Percentiles rank a stretch among this genome's conserved stretches.
Evolutionary conservation across 2,329 filamentous ascomycete species (phyloP).

Genomic region (Ophiocordyceps camponoti-leonardi): DNA sequence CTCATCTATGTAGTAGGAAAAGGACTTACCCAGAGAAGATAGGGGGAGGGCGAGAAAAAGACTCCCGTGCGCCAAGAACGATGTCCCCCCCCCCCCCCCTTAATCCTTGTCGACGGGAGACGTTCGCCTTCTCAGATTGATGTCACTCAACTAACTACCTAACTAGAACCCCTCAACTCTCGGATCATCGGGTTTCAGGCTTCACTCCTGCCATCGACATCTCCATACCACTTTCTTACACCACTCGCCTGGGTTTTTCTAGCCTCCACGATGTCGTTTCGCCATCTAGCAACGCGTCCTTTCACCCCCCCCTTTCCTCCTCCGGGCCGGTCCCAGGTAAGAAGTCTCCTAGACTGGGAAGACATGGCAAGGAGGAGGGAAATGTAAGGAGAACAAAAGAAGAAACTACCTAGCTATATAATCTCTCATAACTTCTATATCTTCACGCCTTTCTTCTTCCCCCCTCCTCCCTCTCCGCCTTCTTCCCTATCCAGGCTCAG

Average conservation of each 20-base stretch:
- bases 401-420: neutral
- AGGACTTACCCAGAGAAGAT: no score
- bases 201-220: neutral
- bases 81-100: neutral
- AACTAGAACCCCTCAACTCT: neutral
- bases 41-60: no score
- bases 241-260: neutral
- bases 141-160: neutral
- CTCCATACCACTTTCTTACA: neutral
- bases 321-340: neutral
- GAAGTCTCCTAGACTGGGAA: neutral
- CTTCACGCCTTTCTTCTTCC: neutral
- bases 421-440: neutral
- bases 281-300: neutral
- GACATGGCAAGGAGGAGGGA: no score
- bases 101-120: neutral
- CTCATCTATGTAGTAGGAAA: no score
- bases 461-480: neutral
- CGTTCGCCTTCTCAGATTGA: neutral
- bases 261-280: neutral
- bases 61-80: neutral
- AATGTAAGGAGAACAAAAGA: no score
- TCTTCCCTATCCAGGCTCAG: neutral
- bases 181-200: slow-evolving; percentile 1
- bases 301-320: neutral